phyloP scores from a whole-genome alignment of 2,329 filamentous ascomycete genomes.

The Pseudogymnoascus verrucosus region DNA sequence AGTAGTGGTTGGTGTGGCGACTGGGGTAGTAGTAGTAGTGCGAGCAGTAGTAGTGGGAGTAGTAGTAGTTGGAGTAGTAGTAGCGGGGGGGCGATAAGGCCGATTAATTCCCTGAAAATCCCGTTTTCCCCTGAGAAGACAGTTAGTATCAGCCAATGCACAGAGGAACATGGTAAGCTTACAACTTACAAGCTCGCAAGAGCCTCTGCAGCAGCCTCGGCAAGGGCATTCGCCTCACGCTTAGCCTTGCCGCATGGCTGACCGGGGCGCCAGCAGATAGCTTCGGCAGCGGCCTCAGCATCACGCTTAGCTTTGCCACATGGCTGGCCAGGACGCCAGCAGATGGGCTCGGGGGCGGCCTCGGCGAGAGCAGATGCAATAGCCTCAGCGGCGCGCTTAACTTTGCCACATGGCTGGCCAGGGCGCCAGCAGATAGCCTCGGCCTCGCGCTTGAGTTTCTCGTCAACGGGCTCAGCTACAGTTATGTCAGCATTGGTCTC shows the following conservation, averaged over 20 bases:
- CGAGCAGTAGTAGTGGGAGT: too few relatives aligned
- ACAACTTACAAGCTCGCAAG: conserved; percentile 4
- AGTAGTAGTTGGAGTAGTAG: too few relatives aligned
- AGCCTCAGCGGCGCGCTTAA: conserved; percentile 29
- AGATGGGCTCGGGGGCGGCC: conserved; percentile 21
- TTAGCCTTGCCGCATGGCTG: conserved; percentile 19
- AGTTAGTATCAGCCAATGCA: neutral
- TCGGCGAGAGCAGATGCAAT: conserved; percentile 22
- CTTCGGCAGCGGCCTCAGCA: conserved; percentile 12
- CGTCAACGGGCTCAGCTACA: neutral
- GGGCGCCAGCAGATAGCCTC: conserved; percentile 20
- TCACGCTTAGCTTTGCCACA: conserved; percentile 14
- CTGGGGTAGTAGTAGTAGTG: too few relatives aligned
- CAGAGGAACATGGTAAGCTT: neutral
- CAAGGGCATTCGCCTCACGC: conserved; percentile 12
- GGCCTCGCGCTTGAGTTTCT: neutral
- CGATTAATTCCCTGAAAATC: too few relatives aligned
- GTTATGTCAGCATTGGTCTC: neutral
- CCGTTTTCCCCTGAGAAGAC: neutral
- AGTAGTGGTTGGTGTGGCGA: too few relatives aligned
- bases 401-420: conserved; percentile 24
- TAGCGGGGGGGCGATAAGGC: too few relatives aligned
- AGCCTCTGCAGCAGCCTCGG: conserved; percentile 9
- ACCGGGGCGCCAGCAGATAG: conserved; percentile 19
- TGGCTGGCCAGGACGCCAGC: conserved; percentile 23